phyloP scores from a whole-genome alignment of 257 asterid species.

The Solanum rostratum region DNA sequence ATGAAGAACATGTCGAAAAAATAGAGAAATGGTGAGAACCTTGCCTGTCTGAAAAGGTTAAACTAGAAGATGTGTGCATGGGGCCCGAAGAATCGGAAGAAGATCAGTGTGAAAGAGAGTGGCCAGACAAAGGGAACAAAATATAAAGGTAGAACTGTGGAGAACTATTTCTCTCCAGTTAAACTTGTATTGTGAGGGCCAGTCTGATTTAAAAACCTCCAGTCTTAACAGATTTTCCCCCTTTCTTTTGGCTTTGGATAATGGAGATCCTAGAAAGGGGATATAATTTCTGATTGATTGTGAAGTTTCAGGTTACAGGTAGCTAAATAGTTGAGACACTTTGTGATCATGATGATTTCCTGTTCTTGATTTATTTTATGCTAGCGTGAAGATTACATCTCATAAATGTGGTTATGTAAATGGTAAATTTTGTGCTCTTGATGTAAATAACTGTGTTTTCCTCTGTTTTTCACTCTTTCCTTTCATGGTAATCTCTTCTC shows the following conservation, averaged over 20 bases:
- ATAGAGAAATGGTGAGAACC: background rate
- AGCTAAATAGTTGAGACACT: background rate
- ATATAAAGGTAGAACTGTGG: background rate
- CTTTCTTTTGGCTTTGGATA: background rate
- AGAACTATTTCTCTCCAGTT: background rate
- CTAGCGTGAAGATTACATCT: background rate
- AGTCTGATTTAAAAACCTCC: background rate
- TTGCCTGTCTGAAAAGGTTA: background rate
- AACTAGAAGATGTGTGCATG: background rate
- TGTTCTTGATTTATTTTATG: background rate
- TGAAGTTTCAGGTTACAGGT: background rate
- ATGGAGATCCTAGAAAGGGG: background rate
- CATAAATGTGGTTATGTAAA: background rate
- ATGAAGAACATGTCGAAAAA: background rate
- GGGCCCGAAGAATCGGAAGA: background rate
- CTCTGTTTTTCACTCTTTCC: background rate
- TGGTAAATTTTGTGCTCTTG: background rate
- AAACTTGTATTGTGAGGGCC: background rate
- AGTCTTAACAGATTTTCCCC: background rate
- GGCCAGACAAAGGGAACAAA: background rate
- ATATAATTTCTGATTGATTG: background rate
- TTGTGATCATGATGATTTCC: background rate
- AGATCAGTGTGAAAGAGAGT: background rate
- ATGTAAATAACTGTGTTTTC: background rate
- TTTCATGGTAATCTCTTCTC: background rate